phyloP scores from a whole-genome alignment of 805 yeast genomes.

The Kodamaea fukazawae region DNA sequence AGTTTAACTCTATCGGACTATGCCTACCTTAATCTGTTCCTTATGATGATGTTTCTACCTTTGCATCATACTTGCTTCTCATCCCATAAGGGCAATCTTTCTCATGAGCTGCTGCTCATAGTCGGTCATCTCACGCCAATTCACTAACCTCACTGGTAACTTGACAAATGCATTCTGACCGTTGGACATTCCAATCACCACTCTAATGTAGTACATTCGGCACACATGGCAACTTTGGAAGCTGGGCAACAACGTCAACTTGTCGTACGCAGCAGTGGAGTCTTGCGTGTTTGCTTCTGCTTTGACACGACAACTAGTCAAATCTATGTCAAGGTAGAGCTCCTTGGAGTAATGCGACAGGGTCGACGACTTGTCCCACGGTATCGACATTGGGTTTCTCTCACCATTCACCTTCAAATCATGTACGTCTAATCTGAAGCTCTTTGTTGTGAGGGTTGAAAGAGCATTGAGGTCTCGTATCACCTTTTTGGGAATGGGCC shows the following conservation, averaged over 20 bases:
- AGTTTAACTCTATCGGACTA: too few relatives aligned
- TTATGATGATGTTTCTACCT: too few relatives aligned
- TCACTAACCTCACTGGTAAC: constrained; percentile 4
- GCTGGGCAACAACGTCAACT: constrained; percentile 5
- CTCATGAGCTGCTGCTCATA: too few relatives aligned
- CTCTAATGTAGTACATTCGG: constrained; percentile 6
- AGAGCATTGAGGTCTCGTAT: not conserved
- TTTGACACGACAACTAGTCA: constrained; percentile 2
- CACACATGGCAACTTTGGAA: constrained; percentile 6
- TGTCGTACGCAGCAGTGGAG: constrained; percentile 3
- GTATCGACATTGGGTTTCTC: not conserved
- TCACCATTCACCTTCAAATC: constrained; percentile 2
- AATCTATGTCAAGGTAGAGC: constrained; percentile 2
- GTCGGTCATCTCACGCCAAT: not conserved
- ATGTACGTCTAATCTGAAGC: constrained; percentile 4
- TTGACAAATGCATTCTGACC: constrained; percentile 4
- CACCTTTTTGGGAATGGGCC: not conserved
- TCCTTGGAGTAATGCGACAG: not conserved
- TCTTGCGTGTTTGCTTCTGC: not conserved
- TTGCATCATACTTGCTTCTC: too few relatives aligned
- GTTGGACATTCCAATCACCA: constrained; percentile 3
- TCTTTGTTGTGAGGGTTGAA: not conserved
- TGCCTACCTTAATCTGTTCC: too few relatives aligned
- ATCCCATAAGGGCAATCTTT: too few relatives aligned
- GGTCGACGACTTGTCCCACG: not conserved